Percentiles rank a stretch among this genome's conserved stretches.
Evolutionary conservation across 805 yeast species (phyloP).

Genomic region (Tetrapisispora taiwanensis): DNA sequence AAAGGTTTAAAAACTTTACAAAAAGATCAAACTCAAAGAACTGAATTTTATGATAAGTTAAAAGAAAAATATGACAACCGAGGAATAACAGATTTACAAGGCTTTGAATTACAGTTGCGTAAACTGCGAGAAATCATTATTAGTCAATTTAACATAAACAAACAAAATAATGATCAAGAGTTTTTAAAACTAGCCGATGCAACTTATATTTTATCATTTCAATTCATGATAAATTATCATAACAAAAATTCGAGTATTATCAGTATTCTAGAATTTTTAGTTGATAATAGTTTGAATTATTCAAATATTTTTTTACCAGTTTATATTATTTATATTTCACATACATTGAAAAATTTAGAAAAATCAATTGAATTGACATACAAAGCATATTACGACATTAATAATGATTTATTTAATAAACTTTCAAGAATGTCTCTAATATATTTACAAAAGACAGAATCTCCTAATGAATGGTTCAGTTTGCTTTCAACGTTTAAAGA

Average conservation of each 20-base stretch:
- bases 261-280: not conserved
- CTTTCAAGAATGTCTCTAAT: not conserved
- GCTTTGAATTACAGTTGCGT: conserved; percentile 24
- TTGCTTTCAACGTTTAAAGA: conserved; percentile 1
- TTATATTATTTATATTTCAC: conserved; percentile 13
- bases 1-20: conserved; percentile 27
- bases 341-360: conserved; percentile 12
- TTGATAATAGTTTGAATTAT: not conserved
- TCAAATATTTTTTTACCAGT: not conserved
- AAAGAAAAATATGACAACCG: conserved; percentile 14
- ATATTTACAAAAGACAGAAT: conserved; percentile 1
- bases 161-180: conserved; percentile 3
- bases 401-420: not conserved
- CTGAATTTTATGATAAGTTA: conserved; percentile 32
- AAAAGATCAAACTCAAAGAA: conserved; percentile 34
- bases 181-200: conserved; percentile 11
- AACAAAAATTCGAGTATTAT: not conserved
- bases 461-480: conserved; percentile 12
- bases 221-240: conserved; percentile 1
- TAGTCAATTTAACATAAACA: conserved; percentile 8
- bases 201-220: conserved; percentile 14
- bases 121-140: conserved; percentile 22
- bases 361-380: conserved; percentile 3
- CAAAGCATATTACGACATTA: not conserved
- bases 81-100: conserved; percentile 9